Base-by-base conservation (phyloP, 2,329 filamentous ascomycete genomes). In the Fusarium camptoceras region DNA sequence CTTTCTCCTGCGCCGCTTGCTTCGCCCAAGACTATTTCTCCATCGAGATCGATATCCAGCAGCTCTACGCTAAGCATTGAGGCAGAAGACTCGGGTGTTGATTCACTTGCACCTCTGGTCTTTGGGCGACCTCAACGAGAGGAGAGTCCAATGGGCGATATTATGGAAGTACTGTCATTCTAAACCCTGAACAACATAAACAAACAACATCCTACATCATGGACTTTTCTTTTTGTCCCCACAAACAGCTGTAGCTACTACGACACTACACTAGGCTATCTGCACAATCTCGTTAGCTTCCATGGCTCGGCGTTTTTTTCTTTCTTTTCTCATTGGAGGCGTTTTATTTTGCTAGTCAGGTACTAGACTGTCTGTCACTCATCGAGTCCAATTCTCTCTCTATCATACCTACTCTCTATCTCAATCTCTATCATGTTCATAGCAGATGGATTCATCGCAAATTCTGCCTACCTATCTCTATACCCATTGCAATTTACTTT, bases 21-120 rank as follows among this genome's bases (percentile, higher is more conserved):
- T 10, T 59, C 56, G 0, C 47, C 49, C 30, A 73, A 66, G n/a
- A 59, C 50, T 2, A 44, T 72, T 18, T 73, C 70, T 5, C 60
- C 70, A 8, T 62, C 68, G 28, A 65, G 67, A 37, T 73, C 70
- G 54, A 68, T 71, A 48, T 73, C 67, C 3, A 73, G 56, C n/a
- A 71, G 27, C 54, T 71, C 67, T 14, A 71, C 64, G 20, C 46
- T 69, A 41, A 73, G 70, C 55, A 56, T 73, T 22, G 70, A 69
- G 28, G 43, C 70, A 4, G 70, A 73, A 8, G 70, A 72, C 9
- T 59, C 46, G 3, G 66, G 50, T 9, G 43, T 62, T n/a, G 70
- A 73, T 22, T 44, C 42, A 5, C 30, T 73, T 2, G 70, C 70
- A 11, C 70, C 70, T 2, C 24, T 73, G 37, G 70, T 73, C 9